Base-by-base conservation (phyloP, 2,329 filamentous ascomycete genomes). In the Epichloe amarillans region DNA sequence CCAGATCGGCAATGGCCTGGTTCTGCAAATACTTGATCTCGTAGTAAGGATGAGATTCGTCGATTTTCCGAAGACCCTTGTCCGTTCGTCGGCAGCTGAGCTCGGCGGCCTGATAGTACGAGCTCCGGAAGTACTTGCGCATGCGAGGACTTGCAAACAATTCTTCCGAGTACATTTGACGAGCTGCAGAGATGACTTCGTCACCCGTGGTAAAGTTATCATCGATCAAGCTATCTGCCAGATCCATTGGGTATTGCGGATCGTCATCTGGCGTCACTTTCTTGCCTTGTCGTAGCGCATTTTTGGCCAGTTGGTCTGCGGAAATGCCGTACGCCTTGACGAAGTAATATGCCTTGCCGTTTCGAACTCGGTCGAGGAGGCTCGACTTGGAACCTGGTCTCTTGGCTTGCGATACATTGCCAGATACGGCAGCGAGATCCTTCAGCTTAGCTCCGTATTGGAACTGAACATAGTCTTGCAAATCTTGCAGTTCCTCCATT, bases 381-480 rank as follows among this genome's bases (percentile, higher is more conserved):
- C 82, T 83, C 14, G 85, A 85, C 55, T 87, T 85, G 48, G 84
- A 84, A n/a, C 90, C 85, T 5, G 93, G 88, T 33, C 90, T 84
- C 62, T 89, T 89, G 3, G 76, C 78, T 50, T 82, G 79, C 53
- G 84, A 84, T 10, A 75, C 69, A 50, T 80, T 80, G 14, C 77
- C 73, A 40, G 82, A 75, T 54, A 81, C 75, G 17, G 80, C 71
- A 14, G 83, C 79, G 46, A 94, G 68, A 55, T 97, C 90, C 63
- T 87, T 91, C 46, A 97, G 74, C 64, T 95, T 82, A 3, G 82
- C 73, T 4, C 86, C 82, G 60, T 97, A 97, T 61, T 90, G 86
- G 67, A 98, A 98, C 62, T 97, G 89, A 49, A 97, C 73, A 60
- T 97, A 97, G 62, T 98, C 93, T 63, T 97, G 91, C 21, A 98